phyloP scores from a whole-genome alignment of 2,329 filamentous ascomycete genomes.

The Decorospora gaudefroyi region DNA sequence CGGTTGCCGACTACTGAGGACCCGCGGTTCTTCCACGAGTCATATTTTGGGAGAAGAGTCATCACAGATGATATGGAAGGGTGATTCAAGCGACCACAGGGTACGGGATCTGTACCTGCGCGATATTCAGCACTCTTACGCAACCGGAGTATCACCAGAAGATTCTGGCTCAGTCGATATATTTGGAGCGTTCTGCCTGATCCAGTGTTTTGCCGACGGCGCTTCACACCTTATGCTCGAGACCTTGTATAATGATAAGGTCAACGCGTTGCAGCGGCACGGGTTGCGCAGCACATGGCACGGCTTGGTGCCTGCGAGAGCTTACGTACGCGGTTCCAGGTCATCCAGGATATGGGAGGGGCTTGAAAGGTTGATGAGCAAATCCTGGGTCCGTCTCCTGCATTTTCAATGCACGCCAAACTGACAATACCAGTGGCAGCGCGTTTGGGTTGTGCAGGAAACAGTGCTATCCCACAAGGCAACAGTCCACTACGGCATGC shows the following conservation, averaged over 20 bases:
- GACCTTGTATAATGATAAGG: slow-evolving; percentile 10
- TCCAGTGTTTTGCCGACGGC: slow-evolving; percentile 21
- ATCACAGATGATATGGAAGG: slow-evolving; percentile 1
- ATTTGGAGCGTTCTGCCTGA: slow-evolving; percentile 26
- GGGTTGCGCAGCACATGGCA: slow-evolving; percentile 6
- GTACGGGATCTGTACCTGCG: not conserved
- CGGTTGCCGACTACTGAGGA: not conserved
- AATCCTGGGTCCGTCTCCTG: slow-evolving; percentile 10
- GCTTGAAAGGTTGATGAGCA: slow-evolving; percentile 20
- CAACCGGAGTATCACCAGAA: not conserved
- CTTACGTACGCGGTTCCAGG: slow-evolving; percentile 7
- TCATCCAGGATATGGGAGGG: slow-evolving; percentile 20
- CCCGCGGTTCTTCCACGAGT: not conserved
- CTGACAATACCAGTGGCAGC: slow-evolving; percentile 19
- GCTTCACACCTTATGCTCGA: slow-evolving; percentile 5
- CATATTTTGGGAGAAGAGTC: no score
- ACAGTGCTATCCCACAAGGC: slow-evolving; percentile 27
- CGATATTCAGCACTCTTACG: not conserved
- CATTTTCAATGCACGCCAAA: not conserved
- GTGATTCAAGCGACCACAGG: not conserved
- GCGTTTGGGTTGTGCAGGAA: slow-evolving; percentile 33
- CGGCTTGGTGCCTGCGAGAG: slow-evolving; percentile 7
- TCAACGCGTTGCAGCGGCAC: not conserved
- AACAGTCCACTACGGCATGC: slow-evolving; percentile 21
- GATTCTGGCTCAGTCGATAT: no score